Conservation (phyloP, 2,329 filamentous ascomycete species). For the Dactylellina sp. region DNA sequence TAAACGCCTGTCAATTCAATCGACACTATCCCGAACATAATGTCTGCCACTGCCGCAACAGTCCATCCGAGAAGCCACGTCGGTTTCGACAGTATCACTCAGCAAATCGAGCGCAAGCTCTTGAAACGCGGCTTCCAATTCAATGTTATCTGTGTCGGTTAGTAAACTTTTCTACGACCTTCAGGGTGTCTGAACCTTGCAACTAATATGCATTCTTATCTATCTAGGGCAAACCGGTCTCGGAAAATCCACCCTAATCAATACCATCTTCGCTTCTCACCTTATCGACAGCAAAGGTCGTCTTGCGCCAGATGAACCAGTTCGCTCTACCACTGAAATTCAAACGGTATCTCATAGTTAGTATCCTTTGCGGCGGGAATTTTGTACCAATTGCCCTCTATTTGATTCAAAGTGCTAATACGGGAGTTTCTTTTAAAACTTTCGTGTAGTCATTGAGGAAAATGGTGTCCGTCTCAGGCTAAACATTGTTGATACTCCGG, state of each 20-base stretch:
- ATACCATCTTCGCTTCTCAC: slow-evolving; percentile 99
- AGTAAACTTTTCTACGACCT: slow-evolving; percentile 64
- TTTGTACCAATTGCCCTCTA: too few species aligned
- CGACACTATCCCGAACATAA: slow-evolving; percentile 13
- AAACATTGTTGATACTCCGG: slow-evolving; percentile 99
- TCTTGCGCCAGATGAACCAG: slow-evolving; percentile 88
- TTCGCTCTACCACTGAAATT: slow-evolving; percentile 96
- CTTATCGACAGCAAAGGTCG: slow-evolving; percentile 99
- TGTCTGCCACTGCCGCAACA: slow-evolving; percentile 47
- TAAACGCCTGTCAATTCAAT: not conserved
- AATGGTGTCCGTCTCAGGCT: slow-evolving; percentile 96
- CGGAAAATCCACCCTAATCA: slow-evolving; percentile 98
- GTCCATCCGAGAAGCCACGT: slow-evolving; percentile 88
- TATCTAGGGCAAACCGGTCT: slow-evolving; percentile 92
- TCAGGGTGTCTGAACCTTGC: not conserved
- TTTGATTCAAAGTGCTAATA: too few species aligned
- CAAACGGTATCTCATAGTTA: slow-evolving; percentile 91
- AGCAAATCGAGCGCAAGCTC: slow-evolving; percentile 99
- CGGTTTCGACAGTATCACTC: slow-evolving; percentile 99
- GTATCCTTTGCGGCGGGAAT: slow-evolving; percentile 13
- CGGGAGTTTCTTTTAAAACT: not conserved
- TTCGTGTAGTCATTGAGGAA: slow-evolving; percentile 83
- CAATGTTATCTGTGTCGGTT: slow-evolving; percentile 99
- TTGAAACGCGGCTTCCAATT: slow-evolving; percentile 99
- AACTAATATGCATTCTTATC: slow-evolving; percentile 4